These are phyloP conservation scores for Hordeum pubiflorum DNA, from an alignment of 202 grass and related monocot genomes.

Conservation along the genomic window DNA sequence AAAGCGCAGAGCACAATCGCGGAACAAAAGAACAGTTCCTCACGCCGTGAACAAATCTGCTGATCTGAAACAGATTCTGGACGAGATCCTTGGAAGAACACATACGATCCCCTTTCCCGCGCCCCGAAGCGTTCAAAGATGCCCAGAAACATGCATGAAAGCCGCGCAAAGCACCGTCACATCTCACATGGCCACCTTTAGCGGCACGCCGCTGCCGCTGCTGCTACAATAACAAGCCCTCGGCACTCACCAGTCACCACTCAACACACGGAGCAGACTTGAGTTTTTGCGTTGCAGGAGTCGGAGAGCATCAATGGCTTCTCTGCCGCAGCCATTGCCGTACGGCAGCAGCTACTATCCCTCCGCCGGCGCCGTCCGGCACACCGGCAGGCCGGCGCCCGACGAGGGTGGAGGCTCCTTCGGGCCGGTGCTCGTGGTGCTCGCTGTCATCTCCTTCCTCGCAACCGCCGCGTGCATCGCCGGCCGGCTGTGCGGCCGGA, in stretches of 20 bases:
- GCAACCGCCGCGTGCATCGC: constrained; percentile 43
- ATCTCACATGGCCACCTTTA: not conserved
- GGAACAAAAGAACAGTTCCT: not conserved
- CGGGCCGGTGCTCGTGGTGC: constrained; percentile 56
- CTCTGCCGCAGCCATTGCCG: constrained; percentile 21
- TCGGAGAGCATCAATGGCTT: constrained; percentile 27
- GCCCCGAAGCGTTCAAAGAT: constrained; percentile 1
- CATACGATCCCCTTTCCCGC: not conserved
- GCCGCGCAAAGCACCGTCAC: not conserved
- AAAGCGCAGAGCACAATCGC: not conserved
- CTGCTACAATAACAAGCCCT: not conserved
- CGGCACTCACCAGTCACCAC: too few relatives aligned
- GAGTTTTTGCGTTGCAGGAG: not conserved
- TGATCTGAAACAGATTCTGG: not conserved
- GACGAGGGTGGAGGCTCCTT: constrained; percentile 40
- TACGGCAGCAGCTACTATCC: constrained; percentile 19
- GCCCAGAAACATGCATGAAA: not conserved
- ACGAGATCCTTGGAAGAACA: not conserved
- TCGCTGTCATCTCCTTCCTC: constrained; percentile 52
- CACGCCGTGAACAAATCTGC: not conserved
- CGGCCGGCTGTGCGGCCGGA: constrained; percentile 49
- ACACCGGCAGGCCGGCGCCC: not conserved
- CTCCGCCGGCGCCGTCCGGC: constrained; percentile 4
- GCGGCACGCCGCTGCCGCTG: not conserved
- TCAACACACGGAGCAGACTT: not conserved